Percentiles rank a stretch among this genome's conserved stretches.
phyloP scores from a whole-genome alignment of 2,329 filamentous ascomycete genomes.

The Fusarium chuoi region DNA sequence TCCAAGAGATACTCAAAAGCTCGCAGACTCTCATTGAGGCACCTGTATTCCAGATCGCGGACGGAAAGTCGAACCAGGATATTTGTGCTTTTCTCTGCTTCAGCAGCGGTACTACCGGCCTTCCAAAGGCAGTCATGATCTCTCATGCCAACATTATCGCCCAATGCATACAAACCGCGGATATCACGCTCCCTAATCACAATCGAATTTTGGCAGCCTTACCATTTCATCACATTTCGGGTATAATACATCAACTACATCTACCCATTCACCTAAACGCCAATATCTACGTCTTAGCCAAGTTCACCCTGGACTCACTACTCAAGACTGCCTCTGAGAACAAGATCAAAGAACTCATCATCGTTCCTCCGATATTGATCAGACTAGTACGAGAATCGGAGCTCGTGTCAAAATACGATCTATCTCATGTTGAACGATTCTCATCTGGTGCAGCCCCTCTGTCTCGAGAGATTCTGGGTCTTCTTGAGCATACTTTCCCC shows the following conservation, averaged over 20 bases:
- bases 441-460: conserved; percentile 33
- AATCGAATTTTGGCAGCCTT: conserved; percentile 32
- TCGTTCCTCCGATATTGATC: conserved; percentile 2
- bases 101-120: conserved; percentile 39
- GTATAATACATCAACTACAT: conserved; percentile 4
- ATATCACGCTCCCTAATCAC: conserved; percentile 1
- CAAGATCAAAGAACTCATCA: not conserved
- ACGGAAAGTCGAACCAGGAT: conserved; percentile 5
- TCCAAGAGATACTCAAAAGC: not conserved
- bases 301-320: not conserved
- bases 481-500: conserved; percentile 24
- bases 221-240: conserved; percentile 43
- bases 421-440: conserved; percentile 16
- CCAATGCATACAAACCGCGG: conserved; percentile 28
- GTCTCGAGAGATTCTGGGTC: conserved; percentile 5
- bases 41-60: not conserved
- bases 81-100: conserved; percentile 34
- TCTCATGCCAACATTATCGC: conserved; percentile 38
- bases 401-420: conserved; percentile 13
- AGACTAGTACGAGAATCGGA: not conserved
- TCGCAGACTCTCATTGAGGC: not conserved
- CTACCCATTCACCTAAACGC: not conserved
- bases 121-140: conserved; percentile 40
- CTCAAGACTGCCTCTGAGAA: not conserved
- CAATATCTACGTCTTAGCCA: not conserved